phyloP scores from a whole-genome alignment of 345 rosid species.

The Eucalyptus curtisii region DNA sequence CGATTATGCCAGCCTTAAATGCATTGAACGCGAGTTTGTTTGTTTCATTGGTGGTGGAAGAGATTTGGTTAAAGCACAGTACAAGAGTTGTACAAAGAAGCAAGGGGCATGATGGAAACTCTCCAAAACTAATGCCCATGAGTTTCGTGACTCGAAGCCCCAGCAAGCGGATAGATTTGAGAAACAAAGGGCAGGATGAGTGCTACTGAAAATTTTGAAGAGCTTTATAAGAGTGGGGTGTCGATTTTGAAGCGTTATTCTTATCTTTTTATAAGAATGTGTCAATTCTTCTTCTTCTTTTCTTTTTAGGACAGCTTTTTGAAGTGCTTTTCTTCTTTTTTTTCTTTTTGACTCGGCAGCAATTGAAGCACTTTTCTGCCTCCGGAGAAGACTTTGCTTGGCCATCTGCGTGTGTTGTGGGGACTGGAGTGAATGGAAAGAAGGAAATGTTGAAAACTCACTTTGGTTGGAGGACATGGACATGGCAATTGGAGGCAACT shows the following conservation, averaged over 20 bases:
- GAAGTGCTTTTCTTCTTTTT: background rate
- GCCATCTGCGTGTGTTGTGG: rapidly evolving
- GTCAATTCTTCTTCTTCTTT: background rate
- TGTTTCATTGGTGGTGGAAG: background rate
- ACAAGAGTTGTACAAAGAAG: background rate
- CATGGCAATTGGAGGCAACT: background rate
- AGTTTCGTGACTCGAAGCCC: background rate
- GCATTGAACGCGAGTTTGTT: no score
- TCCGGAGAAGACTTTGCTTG: background rate
- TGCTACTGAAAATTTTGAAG: background rate
- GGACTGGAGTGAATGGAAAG: background rate
- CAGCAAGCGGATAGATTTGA: background rate
- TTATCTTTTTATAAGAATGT: background rate
- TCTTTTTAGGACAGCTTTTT: background rate
- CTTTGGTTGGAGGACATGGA: background rate
- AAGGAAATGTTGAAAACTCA: background rate
- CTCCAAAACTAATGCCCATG: background rate
- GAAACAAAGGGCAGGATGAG: background rate
- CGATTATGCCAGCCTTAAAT: background rate
- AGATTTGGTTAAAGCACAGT: background rate
- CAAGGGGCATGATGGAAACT: background rate
- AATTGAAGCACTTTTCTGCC: background rate
- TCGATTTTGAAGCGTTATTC: background rate
- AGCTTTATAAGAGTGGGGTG: background rate
- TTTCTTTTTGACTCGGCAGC: background rate